Evolutionary conservation across 2,329 filamentous ascomycete genomes (phyloP).

Genomic region (Ophiobolus disseminans): DNA sequence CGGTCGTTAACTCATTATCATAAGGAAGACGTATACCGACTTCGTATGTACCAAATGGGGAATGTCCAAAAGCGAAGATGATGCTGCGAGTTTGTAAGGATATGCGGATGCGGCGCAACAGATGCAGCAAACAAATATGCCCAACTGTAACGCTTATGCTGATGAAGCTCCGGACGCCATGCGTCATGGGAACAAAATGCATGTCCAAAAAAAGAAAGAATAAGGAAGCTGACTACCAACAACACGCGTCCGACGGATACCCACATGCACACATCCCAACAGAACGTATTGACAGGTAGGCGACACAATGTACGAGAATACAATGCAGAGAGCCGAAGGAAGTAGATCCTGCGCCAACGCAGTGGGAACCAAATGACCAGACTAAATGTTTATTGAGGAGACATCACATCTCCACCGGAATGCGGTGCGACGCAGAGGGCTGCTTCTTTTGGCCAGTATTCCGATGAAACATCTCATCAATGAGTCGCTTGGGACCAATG

Average conservation of each 20-base stretch:
- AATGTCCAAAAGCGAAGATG: slow-evolving; percentile 8
- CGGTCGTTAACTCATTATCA: slow-evolving; percentile 22
- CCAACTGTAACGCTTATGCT: slow-evolving; percentile 26
- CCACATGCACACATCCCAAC: slow-evolving; percentile 24
- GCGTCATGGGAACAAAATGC: slow-evolving; percentile 10
- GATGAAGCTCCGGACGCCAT: slow-evolving; percentile 8
- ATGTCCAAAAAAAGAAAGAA: slow-evolving; percentile 20
- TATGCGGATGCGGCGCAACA: slow-evolving; percentile 11
- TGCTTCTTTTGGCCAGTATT: slow-evolving; percentile 34
- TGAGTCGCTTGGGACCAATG: slow-evolving; percentile 66
- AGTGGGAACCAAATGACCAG: slow-evolving; percentile 23
- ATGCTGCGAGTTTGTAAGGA: neutral
- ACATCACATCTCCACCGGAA: slow-evolving; percentile 18
- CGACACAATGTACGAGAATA: slow-evolving; percentile 32
- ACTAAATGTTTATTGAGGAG: slow-evolving; percentile 9
- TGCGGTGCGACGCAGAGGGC: slow-evolving; percentile 35
- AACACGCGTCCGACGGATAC: slow-evolving; percentile 14
- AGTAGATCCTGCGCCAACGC: slow-evolving; percentile 15
- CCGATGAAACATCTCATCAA: slow-evolving; percentile 69
- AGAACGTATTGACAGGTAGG: slow-evolving; percentile 31
- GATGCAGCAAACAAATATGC: slow-evolving; percentile 30
- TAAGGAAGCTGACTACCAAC: slow-evolving; percentile 20
- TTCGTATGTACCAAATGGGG: slow-evolving; percentile 12
- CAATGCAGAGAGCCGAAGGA: slow-evolving; percentile 25
- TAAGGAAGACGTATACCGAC: neutral